Evolutionary conservation across 2,329 filamentous ascomycete species (phyloP), one percentile per base, ranked within the genome.

Genomic region (Aspergillus hortae): DNA sequence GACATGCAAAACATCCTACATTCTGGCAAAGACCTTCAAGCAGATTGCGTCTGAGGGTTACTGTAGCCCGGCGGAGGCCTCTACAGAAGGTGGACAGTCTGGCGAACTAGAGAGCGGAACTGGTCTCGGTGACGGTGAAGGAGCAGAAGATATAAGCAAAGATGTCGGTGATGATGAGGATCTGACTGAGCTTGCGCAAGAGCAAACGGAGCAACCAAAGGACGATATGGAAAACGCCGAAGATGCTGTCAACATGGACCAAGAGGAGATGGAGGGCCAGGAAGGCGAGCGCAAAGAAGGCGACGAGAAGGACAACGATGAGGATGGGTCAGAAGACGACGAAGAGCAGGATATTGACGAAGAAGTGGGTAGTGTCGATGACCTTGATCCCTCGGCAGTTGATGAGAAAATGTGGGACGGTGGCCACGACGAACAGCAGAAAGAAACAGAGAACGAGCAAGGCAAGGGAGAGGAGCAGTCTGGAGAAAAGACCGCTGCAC

Each of bases 391-490:
- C 11, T 88, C 85, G 14, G 89, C 92, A 17, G 88, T 97, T 1
- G 95, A 99, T 67, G 95, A 99, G 75, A 99, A 97, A 78, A 91
- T 97, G 82, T 99, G 94, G 94, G 92, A 99, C 71, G 92, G 91
- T 36, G 85, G 86, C 43, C 74, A 75, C 35, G 86, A 90, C 41
- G 80, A 87, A 44, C 81, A 92, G 42, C 72, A 77, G 51, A 77
- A 77, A 52, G 85, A 92, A 44, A 85, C 88, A 1, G 88, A 92
- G 44, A 94, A 94, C 60, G 88, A 96, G 72, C 60, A 82, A 73
- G 58, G 77, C 61, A 72, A 80, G 72, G 75, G 81, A 43, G 64
- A 69, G 10, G 70, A 76, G 11, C 73, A 80, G 40, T 68, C 77
- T 21, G 73, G 90, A 53, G 76, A 88, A 17, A 86, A 89, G 63